Base-by-base conservation (phyloP, 108 stramenopile species). In the Pseudonitzschia multiseries region DNA sequence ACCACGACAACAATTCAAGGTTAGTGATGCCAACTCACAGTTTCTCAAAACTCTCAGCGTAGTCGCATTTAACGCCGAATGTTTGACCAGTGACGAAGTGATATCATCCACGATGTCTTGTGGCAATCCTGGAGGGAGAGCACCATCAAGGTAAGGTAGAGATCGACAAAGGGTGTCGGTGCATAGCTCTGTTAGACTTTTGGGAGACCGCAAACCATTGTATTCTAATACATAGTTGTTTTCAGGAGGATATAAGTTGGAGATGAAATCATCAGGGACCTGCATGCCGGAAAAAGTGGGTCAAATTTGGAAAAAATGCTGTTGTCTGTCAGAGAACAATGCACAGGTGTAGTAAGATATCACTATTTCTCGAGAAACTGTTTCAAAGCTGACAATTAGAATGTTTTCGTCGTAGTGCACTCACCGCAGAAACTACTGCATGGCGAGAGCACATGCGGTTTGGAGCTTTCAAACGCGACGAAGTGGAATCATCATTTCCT, bases 41-140 rank as follows among this genome's bases (percentile, higher is more conserved):
- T 87, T 85, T 50, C 71, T 48, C 36, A 94, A 67, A 18, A 79
- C 79, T 14, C 83, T 68, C 33, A 94, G 75, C 0, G 89, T 92
- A 0, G 91, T 89, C 9, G 82, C 74, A 63, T 92, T 94, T 33
- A 92, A 61, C 43, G 93, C 91, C 28, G 86, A 83, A 63, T 92
- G 88, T 41, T 79, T 77, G 0, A 87, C 78, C 15, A 94, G 81
- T 65, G 84, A 83, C 18, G 69, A 20, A 8, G 89, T 62, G 27
- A 94, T 84, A 46, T 77, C 81, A 70, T 94, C 89, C 20, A 94
- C 90, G 1, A 91, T 66, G 32, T 94, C 93, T 71, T 89, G 89
- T 13, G 93, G 93, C 26, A 94, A 71, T 31, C 90, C 89, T 10
- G 75, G 74, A 21, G 93, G 93, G 17, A 94, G 79, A 56, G 87